A percentile compares a stretch with the other conserved stretches of the same genome.
Conservation (phyloP, 331 rosid species). For the Phaseolus coccineus region DNA sequence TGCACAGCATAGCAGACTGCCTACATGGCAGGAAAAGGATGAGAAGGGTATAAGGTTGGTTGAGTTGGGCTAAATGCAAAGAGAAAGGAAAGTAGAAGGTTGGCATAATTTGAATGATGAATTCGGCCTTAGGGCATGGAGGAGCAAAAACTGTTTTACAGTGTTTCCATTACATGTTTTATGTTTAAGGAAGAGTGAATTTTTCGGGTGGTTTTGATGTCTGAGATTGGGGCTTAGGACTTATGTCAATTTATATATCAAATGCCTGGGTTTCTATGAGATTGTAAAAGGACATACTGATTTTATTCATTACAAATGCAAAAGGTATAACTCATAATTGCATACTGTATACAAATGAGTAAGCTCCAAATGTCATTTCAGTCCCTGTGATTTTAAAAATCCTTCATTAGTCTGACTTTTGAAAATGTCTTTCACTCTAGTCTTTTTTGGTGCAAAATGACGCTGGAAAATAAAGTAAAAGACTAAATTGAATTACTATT, state of each 20-base stretch:
- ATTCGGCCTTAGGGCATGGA: not conserved
- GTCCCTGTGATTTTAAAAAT: not conserved
- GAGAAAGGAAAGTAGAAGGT: not conserved
- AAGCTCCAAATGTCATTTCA: no score
- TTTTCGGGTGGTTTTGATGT: not conserved
- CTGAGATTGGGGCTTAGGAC: constrained; percentile 23
- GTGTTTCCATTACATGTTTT: constrained; percentile 3
- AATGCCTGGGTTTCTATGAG: constrained; percentile 9
- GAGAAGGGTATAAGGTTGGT: constrained; percentile 14
- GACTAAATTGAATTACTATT: not conserved
- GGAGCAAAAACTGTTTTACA: not conserved
- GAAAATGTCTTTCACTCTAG: not conserved
- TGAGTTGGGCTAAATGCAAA: not conserved
- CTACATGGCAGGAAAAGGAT: not conserved
- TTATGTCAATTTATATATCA: not conserved
- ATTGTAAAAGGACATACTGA: not conserved
- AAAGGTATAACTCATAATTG: constrained; percentile 10
- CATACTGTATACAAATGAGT: not conserved
- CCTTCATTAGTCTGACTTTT: constrained; percentile 8
- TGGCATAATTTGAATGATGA: not conserved
- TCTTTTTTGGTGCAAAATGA: not conserved
- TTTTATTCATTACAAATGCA: not conserved
- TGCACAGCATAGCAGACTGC: not conserved
- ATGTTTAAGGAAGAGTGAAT: not conserved
- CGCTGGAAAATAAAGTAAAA: not conserved